Evolutionary conservation across 805 yeast species (phyloP).

Genomic region (Hagleromyces aurorensis): DNA sequence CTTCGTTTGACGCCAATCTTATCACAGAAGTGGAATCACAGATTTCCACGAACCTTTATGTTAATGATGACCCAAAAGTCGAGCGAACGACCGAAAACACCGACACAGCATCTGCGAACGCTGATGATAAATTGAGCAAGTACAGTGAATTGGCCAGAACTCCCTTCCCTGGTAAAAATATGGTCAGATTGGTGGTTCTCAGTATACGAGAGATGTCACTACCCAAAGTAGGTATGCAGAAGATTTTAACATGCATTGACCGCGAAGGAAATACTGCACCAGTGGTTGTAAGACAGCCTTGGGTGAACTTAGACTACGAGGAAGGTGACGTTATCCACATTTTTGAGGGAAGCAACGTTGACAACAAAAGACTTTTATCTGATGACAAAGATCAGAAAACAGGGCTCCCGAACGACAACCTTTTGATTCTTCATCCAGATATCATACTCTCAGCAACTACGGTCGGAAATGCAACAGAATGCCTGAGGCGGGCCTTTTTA

Average conservation of each 20-base stretch:
- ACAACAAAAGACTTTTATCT: conserved; percentile 24
- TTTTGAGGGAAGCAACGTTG: conserved; percentile 35
- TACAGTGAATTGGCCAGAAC: conserved; percentile 30
- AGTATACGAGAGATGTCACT: conserved; percentile 12
- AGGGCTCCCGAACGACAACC: conserved; percentile 36
- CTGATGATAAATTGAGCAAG: conserved; percentile 1
- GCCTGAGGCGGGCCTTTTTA: conserved; percentile 65
- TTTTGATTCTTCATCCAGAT: conserved; percentile 83
- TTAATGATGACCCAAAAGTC: background rate
- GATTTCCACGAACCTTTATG: background rate
- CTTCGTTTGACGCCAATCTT: too few relatives aligned
- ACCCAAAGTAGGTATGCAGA: conserved; percentile 35
- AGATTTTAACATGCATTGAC: conserved; percentile 46
- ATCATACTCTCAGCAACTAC: conserved; percentile 71
- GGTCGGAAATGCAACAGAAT: conserved; percentile 65
- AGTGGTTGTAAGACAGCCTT: conserved; percentile 53
- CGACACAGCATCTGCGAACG: background rate
- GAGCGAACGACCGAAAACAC: background rate
- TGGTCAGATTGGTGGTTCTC: conserved; percentile 30
- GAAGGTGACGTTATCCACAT: conserved; percentile 55
- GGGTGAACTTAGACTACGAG: conserved; percentile 43
- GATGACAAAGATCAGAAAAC: conserved; percentile 25
- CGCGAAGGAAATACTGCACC: conserved; percentile 29
- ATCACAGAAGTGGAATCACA: too few relatives aligned
- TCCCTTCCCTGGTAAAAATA: conserved; percentile 39